Percentiles rank a stretch among this genome's conserved stretches.
Evolutionary conservation across 345 rosid genomes (phyloP).

Genomic region (Boechera stricta): DNA sequence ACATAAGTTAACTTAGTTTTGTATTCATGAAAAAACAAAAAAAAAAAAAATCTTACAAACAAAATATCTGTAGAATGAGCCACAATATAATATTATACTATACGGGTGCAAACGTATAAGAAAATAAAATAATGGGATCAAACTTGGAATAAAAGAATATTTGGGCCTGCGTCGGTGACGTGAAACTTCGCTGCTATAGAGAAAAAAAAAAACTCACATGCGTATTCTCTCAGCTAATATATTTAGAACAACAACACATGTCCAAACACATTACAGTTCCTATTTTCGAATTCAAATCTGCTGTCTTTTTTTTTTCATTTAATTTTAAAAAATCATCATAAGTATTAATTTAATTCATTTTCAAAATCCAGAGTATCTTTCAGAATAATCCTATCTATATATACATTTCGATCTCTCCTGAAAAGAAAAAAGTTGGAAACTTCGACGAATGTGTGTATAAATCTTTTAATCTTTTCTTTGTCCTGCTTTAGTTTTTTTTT

Average conservation of each 20-base stretch:
- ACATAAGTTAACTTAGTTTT: background rate
- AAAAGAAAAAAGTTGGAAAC: slow-evolving; percentile 19
- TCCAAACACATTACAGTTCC: slow-evolving; percentile 34
- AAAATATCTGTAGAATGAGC: background rate
- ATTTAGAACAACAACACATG: slow-evolving; percentile 43
- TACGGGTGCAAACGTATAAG: slow-evolving; percentile 1
- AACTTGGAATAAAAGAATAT: slow-evolving; percentile 22
- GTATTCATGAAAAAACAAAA: slow-evolving; percentile 5
- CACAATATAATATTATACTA: background rate
- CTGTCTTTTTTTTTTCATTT: slow-evolving; percentile 16
- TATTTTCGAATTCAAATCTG: slow-evolving; percentile 29
- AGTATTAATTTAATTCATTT: slow-evolving; percentile 5
- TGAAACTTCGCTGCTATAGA: slow-evolving; percentile 42
- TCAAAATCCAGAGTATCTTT: slow-evolving; percentile 30
- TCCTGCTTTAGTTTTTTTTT: slow-evolving; percentile 20
- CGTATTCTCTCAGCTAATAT: slow-evolving; percentile 30
- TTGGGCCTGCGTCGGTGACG: slow-evolving; percentile 41
- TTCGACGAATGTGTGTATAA: slow-evolving; percentile 36
- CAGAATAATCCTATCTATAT: slow-evolving; percentile 7
- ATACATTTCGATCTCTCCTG: slow-evolving; percentile 25
- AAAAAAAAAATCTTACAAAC: background rate
- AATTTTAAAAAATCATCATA: background rate
- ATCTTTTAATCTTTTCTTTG: background rate
- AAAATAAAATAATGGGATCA: slow-evolving; percentile 21
- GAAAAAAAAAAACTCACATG: slow-evolving; percentile 31